Conservation (phyloP, 768 basidiomycete genomes). For the Trametes punicea region DNA sequence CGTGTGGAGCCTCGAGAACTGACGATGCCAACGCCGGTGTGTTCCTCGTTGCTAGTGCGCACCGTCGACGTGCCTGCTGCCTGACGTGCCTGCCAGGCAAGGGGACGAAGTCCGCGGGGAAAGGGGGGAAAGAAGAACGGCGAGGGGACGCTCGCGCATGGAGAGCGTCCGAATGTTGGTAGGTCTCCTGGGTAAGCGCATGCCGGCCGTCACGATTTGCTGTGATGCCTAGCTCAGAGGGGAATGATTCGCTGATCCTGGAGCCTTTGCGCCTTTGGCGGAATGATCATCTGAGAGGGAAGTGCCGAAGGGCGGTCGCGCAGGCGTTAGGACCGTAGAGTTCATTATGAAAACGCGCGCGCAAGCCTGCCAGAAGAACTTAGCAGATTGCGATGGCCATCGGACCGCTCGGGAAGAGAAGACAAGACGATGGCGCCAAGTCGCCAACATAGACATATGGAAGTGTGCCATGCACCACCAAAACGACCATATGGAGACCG, state of each 20-base stretch:
- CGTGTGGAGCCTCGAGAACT: not conserved
- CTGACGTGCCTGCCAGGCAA: not conserved
- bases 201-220: not conserved
- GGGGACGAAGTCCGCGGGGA: not conserved
- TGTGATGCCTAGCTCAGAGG: not conserved
- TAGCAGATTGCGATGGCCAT: slow-evolving; percentile 1
- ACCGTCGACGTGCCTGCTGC: not conserved
- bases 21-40: not conserved
- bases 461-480: too few species aligned
- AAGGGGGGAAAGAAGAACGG: not conserved
- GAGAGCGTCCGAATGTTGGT: not conserved
- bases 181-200: not conserved
- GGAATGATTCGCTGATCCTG: not conserved
- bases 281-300: not conserved
- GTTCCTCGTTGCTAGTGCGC: not conserved
- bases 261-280: slow-evolving; percentile 1
- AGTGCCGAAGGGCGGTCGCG: not conserved
- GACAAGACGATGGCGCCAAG: not conserved
- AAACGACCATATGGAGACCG: not conserved
- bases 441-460: not conserved
- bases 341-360: not conserved
- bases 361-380: not conserved
- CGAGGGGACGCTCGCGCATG: not conserved
- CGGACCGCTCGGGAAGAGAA: slow-evolving; percentile 13
- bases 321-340: not conserved